These are phyloP conservation scores for Tilletia indica DNA, from an alignment of 1,284 basidiomycete genomes.

Conservation along the genomic window DNA sequence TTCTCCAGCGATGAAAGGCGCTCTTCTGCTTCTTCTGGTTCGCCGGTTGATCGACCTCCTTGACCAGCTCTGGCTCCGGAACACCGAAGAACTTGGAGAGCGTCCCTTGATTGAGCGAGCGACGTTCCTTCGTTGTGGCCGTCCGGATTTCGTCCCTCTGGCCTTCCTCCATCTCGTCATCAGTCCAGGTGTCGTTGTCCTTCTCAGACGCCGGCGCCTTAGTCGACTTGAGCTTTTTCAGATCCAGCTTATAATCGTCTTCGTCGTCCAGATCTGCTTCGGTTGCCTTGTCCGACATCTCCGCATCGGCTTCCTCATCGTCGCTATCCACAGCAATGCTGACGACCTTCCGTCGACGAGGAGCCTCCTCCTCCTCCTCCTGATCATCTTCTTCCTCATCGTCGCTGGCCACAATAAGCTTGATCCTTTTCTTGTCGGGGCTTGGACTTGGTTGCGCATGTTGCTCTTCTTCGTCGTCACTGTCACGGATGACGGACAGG, in stretches of 20 bases:
- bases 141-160: neutral
- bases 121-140: neutral
- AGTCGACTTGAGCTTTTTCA: neutral
- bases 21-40: constrained; percentile 27
- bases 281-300: neutral
- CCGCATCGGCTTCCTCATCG: neutral
- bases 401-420: neutral
- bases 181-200: neutral
- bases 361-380: neutral
- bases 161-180: neutral
- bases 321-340: too few relatives aligned
- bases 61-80: neutral
- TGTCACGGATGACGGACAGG: neutral
- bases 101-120: neutral
- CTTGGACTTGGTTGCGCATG: neutral
- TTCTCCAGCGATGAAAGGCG: constrained; percentile 50
- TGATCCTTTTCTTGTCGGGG: neutral
- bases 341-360: too few relatives aligned
- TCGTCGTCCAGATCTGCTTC: neutral
- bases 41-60: neutral
- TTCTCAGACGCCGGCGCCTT: neutral
- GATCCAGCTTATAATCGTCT: neutral
- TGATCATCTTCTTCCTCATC: constrained; percentile 1
- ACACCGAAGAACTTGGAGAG: constrained; percentile 1
- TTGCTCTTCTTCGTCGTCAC: neutral